These are phyloP conservation scores for Macrolepiota dolichaula DNA, from an alignment of 768 basidiomycete species.

Conservation along the genomic window DNA sequence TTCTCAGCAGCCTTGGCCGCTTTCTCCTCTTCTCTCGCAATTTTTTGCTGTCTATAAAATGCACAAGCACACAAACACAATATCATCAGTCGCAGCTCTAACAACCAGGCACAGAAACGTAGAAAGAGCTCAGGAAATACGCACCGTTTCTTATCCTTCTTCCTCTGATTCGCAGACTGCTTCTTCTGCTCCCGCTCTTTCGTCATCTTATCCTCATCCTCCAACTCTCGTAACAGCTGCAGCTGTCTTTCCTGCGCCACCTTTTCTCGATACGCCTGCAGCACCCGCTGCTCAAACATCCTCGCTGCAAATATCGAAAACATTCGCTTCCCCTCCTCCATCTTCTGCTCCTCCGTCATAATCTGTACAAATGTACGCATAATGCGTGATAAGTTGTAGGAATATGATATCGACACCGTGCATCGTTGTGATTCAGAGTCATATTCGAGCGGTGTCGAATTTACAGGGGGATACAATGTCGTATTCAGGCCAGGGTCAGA, in stretches of 20 bases:
- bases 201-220: constrained; percentile 87
- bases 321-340: constrained; percentile 99
- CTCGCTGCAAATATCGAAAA: constrained; percentile 99
- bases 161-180: constrained; percentile 96
- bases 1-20: constrained; percentile 81
- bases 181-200: constrained; percentile 92
- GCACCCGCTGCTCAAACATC: constrained; percentile 98
- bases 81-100: constrained; percentile 7
- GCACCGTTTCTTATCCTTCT: constrained; percentile 93
- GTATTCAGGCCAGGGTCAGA: too few species aligned
- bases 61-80: constrained; percentile 4
- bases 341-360: constrained; percentile 95
- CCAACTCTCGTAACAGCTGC: constrained; percentile 90
- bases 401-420: too few species aligned
- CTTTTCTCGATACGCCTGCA: constrained; percentile 94
- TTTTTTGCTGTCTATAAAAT: constrained; percentile 79
- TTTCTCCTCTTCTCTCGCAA: constrained; percentile 89
- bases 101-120: neutral
- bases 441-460: neutral
- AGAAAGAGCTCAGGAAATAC: constrained; percentile 18
- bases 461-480: neutral
- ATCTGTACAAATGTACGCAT: constrained; percentile 34
- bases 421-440: neutral
- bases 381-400: constrained; percentile 4
- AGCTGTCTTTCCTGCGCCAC: constrained; percentile 94